Evolutionary conservation across 2,329 filamentous ascomycete genomes (phyloP), one percentile per base, ranked within the genome.

Genomic region (Chalaropsis thielavioides): DNA sequence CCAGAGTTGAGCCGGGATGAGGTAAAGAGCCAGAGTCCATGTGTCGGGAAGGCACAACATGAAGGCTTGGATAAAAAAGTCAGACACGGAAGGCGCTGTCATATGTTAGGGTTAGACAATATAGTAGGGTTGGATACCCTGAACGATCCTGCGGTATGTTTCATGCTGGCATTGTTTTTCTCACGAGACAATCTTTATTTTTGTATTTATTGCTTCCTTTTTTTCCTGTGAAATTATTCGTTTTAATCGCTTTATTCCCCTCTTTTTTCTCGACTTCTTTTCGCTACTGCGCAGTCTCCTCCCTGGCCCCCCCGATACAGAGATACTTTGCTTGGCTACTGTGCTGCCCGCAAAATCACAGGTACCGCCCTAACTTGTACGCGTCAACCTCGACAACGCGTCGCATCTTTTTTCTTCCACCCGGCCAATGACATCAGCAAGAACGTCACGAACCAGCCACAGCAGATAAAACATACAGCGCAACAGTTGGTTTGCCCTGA

Each of bases 301-400:
- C 35, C 10, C 46, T 17, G 27, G 27, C 13, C 54, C 17, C 19
- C 31, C 27, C 38, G 27, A 38, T 35, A 35, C 6, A 15, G 17
- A 58, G 54, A 38, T 58, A 38, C 51, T 27, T 15, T 54, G 22
- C 49, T 31, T 17, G 24, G 5, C 6, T 6, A 31, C 51, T 56
- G 6, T 10, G 31, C 24, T 2, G 4, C 22, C 15, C 24, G n/a
- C 62, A n/a, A 1, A 24, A 66, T n/a, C 6, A 2, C 19, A 64
- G 51, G 65, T 66, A 64, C 56, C 44, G 17, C n/a, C 38, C 46
- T 66, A 61, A 44, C 19, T 43, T 41, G n/a, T 19, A 56, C 62
- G 64, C 64, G 64, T 66, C 59, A 10, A 19, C 64, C 46, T 10
- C 46, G 4, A 24, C 11, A 51, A 51, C 46, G 46, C 64, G 64